phyloP scores from a whole-genome alignment of 108 stramenopile species.

The Fistulifera solaris region DNA sequence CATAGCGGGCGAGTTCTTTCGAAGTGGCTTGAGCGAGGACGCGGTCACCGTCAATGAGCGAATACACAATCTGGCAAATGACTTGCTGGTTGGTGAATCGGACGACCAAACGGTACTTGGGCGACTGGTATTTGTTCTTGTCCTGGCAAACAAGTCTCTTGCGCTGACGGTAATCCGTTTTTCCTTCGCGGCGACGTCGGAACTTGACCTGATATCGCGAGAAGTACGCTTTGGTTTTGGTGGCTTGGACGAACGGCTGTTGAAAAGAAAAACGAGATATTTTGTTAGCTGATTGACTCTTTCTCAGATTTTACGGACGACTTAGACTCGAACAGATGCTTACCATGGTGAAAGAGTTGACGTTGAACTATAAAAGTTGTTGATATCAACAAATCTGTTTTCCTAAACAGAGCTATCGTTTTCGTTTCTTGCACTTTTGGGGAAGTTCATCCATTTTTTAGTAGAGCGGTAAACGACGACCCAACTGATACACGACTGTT shows the following conservation, averaged over 20 bases:
- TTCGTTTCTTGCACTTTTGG: too few relatives aligned
- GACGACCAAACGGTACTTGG: constrained; percentile 98
- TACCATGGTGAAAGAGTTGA: constrained; percentile 2
- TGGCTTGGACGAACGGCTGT: constrained; percentile 87
- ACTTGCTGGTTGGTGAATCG: constrained; percentile 91
- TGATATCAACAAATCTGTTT: too few relatives aligned
- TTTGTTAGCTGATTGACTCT: background rate
- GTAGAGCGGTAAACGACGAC: too few relatives aligned
- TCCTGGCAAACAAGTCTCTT: constrained; percentile 93
- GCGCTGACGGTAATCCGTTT: constrained; percentile 99
- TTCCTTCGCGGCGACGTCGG: constrained; percentile 98
- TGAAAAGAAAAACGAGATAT: background rate
- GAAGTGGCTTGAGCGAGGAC: constrained; percentile 84
- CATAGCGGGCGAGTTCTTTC: constrained; percentile 90
- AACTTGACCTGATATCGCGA: constrained; percentile 98
- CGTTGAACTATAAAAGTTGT: too few relatives aligned
- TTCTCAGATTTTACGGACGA: background rate
- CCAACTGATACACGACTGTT: too few relatives aligned
- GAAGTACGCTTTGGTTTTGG: constrained; percentile 96
- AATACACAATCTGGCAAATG: constrained; percentile 94
- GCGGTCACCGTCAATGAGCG: constrained; percentile 94
- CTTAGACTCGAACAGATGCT: background rate
- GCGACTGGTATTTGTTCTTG: constrained; percentile 99
- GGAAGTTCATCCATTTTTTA: too few relatives aligned
- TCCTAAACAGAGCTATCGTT: too few relatives aligned